Base-by-base conservation (phyloP, 176 grass and related monocot species). In the Cocos nucifera region DNA sequence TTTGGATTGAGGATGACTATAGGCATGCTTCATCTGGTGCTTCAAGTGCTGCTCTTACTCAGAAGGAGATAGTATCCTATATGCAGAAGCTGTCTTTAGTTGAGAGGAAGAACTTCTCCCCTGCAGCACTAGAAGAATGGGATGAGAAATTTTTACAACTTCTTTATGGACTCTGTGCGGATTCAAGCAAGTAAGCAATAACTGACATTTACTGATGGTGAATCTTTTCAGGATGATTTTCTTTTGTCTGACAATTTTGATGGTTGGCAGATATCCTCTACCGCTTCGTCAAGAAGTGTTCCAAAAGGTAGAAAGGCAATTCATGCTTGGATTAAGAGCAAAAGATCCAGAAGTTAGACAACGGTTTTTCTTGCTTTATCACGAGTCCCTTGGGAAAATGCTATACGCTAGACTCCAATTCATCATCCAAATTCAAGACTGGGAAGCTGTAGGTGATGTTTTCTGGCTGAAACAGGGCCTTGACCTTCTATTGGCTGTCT, bases 391-490 rank as follows among this genome's bases (percentile, higher is more conserved):
- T 18, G 73, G 63, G 7, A 87, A 87, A 70, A 76, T 84, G 15
- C 74, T 98, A 29, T 98, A 89, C 80, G 69, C 77, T 63, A 90
- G 93, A 68, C 77, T 98, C 56, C 93, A 98, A 28, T 98, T 98
- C 78, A 98, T 98, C 73, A 92, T 98, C 61, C 93, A 98, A 52
- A 59, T 73, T 17, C 93, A 98, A 79, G 93, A 98, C 53, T 98
- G 93, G 93, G 93, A 98, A 79, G 70, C 88, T 56, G 88, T 88
- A 48, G 88, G 93, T 62, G 93, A 98, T 78, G 87, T 75, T 69
- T 98, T 98, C 64, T 98, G 93, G 93, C 73, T 98, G 65, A 98
- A 89, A 71, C 87, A 98, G 74, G 93, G 84, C 15, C 88, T 98
- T 72, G 93, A 98, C 77, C 93, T 98, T 64, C 82, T 98, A 66